Conservation (phyloP, 495 filamentous ascomycete genomes). For the Hypoxylon subgilvum region DNA sequence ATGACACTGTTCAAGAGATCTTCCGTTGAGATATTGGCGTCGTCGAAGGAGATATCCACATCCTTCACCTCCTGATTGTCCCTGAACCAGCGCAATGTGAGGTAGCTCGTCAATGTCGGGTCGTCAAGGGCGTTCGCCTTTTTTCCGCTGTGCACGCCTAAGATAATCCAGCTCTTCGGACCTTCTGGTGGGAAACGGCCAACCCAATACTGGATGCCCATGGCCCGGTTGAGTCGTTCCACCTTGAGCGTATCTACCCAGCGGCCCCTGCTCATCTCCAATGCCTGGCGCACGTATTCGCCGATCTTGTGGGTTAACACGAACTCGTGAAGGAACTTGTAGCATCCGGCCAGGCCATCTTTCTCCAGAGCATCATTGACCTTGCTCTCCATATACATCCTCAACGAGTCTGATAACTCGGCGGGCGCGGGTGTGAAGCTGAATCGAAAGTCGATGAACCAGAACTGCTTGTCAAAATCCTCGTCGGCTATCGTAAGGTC, state of each 20-base stretch:
- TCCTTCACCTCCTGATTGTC: conserved; percentile 75
- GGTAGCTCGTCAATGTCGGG: conserved; percentile 49
- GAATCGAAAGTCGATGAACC: conserved; percentile 90
- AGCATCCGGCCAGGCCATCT: conserved; percentile 76
- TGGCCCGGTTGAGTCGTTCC: conserved; percentile 74
- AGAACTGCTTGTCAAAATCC: conserved; percentile 78
- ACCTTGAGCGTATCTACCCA: conserved; percentile 80
- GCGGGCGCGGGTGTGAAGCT: conserved; percentile 71
- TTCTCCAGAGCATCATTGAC: conserved; percentile 70
- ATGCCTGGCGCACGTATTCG: conserved; percentile 76
- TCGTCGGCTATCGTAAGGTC: conserved; percentile 88
- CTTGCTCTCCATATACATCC: conserved; percentile 67
- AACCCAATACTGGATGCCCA: conserved; percentile 91
- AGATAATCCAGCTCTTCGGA: conserved; percentile 84
- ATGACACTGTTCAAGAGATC: conserved; percentile 73
- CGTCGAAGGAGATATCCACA: conserved; percentile 67
- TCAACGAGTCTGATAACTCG: conserved; percentile 64
- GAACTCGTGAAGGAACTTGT: conserved; percentile 81
- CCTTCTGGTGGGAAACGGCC: conserved; percentile 59
- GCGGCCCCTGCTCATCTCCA: conserved; percentile 64
- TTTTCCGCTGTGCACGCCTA: conserved; percentile 75
- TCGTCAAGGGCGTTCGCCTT: conserved; percentile 42
- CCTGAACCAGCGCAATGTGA: conserved; percentile 84
- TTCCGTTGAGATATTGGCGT: conserved; percentile 72
- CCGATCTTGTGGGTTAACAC: conserved; percentile 86